Evolutionary conservation across 345 rosid species (phyloP).

Genomic region (Pseudoturritis turrita): DNA sequence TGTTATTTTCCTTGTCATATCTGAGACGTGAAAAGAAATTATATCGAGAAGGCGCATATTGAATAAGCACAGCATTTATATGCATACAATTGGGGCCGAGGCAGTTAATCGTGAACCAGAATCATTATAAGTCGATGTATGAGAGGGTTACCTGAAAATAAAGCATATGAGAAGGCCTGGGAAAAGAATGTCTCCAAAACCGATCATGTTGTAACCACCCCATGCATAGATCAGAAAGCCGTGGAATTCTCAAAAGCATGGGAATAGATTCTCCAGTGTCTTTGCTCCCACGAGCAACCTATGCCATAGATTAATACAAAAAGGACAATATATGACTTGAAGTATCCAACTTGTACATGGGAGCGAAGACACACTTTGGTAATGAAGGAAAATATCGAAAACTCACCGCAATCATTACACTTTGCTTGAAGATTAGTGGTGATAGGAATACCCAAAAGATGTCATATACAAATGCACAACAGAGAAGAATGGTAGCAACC

Average conservation of each 20-base stretch:
- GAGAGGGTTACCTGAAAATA: slow-evolving; percentile 57
- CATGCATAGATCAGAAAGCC: slow-evolving; percentile 82
- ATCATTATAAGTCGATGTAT: neutral
- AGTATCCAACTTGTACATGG: neutral
- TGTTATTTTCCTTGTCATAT: slow-evolving; percentile 70
- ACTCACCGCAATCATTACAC: slow-evolving; percentile 98
- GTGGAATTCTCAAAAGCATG: slow-evolving; percentile 89
- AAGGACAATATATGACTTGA: neutral
- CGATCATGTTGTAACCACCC: slow-evolving; percentile 99
- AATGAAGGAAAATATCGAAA: neutral
- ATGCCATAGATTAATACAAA: slow-evolving; percentile 17
- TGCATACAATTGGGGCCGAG: neutral
- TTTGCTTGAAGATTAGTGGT: slow-evolving; percentile 81
- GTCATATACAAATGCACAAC: slow-evolving; percentile 94
- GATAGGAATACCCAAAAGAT: slow-evolving; percentile 99
- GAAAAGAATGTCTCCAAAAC: slow-evolving; percentile 97
- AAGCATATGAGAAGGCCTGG: slow-evolving; percentile 91
- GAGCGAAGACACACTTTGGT: too few relatives aligned
- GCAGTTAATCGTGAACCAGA: neutral
- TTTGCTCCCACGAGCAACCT: slow-evolving; percentile 94
- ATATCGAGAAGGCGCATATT: too few relatives aligned
- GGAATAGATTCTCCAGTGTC: slow-evolving; percentile 92
- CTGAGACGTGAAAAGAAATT: slow-evolving; percentile 35
- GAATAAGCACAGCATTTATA: neutral
- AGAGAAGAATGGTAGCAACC: slow-evolving; percentile 96